Base-by-base conservation (phyloP, 2,329 filamentous ascomycete genomes). In the Ampelomyces quisqualis region DNA sequence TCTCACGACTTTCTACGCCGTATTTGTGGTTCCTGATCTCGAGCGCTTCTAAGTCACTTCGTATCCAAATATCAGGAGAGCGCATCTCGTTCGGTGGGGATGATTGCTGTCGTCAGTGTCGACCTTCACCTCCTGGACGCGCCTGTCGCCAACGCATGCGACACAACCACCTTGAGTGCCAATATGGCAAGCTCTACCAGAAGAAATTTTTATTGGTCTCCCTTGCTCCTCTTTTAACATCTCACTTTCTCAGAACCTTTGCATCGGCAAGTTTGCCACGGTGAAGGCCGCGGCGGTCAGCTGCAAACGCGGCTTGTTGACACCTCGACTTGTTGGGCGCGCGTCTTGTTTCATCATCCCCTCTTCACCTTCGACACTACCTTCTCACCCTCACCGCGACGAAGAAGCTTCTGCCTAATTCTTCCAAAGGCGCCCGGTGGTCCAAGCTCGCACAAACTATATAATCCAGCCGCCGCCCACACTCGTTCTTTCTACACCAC, bases 331-430 rank as follows among this genome's bases (percentile, higher is more conserved):
- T 29, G n/a, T 23, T 26, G 7, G n/a, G 3, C 15, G 13, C 13
- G 10, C 22, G 23, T 40, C 32, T 31, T 40, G 43, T 37, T 38
- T 43, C 45, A 33, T 44, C 43, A 33, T n/a, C n/a, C n/a, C n/a
- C n/a, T n/a, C n/a, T n/a, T n/a, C n/a, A n/a, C n/a, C n/a, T n/a
- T n/a, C n/a, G 27, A 33, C 29, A 20, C 30, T 27, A 32, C 9
- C 30, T 31, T 27, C 9, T 46, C 47, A 50, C 35, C 29, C 20
- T 34, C 22, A 31, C 34, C 27, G 22, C 37, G 17, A 9, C 43
- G 17, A 32, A 15, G 21, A 23, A 18, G 20, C 22, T 31, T 15
- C 20, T 36, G 41, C 36, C 37, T 44, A 14, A 27, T 17, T 19
- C 20, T 15, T 23, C 19, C 27, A 20, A 21, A n/a, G 36, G 20